Evolutionary conservation across 306 rosid species (phyloP).

Genomic region (Urtica urens): DNA sequence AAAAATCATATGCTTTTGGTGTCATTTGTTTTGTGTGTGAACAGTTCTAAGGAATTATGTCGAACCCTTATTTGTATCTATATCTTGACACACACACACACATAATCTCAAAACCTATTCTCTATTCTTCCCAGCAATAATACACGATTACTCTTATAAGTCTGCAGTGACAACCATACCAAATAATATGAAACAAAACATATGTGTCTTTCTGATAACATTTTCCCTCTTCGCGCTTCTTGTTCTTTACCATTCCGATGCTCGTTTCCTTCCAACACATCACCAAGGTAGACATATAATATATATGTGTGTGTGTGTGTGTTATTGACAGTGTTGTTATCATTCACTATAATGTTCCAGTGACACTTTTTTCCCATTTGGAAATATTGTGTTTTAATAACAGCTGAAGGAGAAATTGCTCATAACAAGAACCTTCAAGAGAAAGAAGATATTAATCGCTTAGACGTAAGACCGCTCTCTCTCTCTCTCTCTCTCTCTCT

Average conservation of each 20-base stretch:
- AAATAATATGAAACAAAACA: slow-evolving; percentile 27
- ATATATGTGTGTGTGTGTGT: neutral
- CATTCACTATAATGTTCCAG: neutral
- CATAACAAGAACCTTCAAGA: slow-evolving; percentile 9
- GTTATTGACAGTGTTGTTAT: neutral
- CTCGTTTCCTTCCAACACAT: slow-evolving; percentile 21
- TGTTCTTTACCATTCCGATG: slow-evolving; percentile 25
- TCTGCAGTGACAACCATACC: neutral
- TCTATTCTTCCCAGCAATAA: neutral
- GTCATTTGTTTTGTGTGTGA: neutral
- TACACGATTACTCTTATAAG: neutral
- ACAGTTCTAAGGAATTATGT: neutral
- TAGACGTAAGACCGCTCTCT: slow-evolving; percentile 23
- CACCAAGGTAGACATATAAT: slow-evolving; percentile 8
- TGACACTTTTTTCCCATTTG: neutral
- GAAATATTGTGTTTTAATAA: slow-evolving; percentile 15
- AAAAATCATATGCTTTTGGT: neutral
- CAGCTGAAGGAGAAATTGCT: slow-evolving; percentile 27
- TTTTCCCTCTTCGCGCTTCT: slow-evolving; percentile 26
- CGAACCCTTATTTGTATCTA: neutral
- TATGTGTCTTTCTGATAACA: slow-evolving; percentile 6
- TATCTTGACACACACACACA: slow-evolving; percentile 6
- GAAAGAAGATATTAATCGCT: slow-evolving; percentile 1
- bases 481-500: too few relatives aligned
- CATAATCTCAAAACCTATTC: neutral